Evolutionary conservation across 148 eudicot genomes (phyloP), one percentile per base, ranked within the genome.

Genomic region (Rhododendron henanense): DNA sequence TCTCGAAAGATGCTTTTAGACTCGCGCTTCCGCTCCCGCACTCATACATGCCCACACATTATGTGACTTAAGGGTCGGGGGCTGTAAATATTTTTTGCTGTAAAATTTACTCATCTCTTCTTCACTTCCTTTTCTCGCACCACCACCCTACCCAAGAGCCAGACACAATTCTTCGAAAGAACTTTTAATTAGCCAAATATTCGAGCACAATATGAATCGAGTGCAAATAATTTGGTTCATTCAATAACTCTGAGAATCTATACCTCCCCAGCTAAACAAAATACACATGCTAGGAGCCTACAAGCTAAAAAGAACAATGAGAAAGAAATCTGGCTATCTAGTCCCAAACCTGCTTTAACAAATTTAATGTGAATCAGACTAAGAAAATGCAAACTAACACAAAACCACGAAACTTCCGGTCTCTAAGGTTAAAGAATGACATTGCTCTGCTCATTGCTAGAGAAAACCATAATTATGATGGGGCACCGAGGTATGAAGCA

Each of bases 401-500:
- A 71, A 63, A 63, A 63, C 11, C 31, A 63, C 13, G 1, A 9
- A 63, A 63, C 3, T 23, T 63, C 10, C 0, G 14, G 31, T 63
- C 18, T 69, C 37, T 28, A 69, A 25, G 37, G 13, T 28, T 28
- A 69, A 83, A 83, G 13, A 48, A 25, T 7, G 78, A 45, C 14
- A 55, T 10, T n/a, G 44, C 15, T 2, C 21, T 10, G 37, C 44
- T 82, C 18, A 63, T 63, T 37, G 76, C 75, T 61, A 18, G 51
- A 63, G 77, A 45, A 63, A 67, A 59, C 4, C 18, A 31, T 78
- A 15, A 25, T 80, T 92, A 97, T 71, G 99, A 97, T 21, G 99
- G 99, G 69, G 99, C 98, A 35, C 99, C 99, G 3, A 97, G 98
- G 87, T 97, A 91, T 10, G 98, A 95, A 81, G 99, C 96, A 85